Base-by-base conservation (phyloP, 352 stramenopile genomes). In the Globisporangium radiosum region DNA sequence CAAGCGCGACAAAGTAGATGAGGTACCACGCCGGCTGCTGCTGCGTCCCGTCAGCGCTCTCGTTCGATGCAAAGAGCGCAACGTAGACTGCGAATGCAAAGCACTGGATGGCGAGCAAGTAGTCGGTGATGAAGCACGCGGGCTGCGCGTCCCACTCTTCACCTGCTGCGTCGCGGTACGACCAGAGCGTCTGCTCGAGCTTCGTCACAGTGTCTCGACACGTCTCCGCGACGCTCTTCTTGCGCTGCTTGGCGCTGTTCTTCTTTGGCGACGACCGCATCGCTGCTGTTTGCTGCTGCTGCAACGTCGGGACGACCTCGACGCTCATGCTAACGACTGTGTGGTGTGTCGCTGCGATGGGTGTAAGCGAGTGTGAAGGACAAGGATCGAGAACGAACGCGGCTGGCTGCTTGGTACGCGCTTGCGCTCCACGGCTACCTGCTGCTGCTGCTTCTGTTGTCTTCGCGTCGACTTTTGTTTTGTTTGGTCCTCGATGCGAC, bases 81-180 rank as follows among this genome's bases (percentile, higher is more conserved):
- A 92, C 74, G 69, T 94, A 94, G 15, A 81, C 68, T 52, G 81
- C 73, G 68, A 88, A 92, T 52, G 76, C 73, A 58, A 94, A 94
- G 70, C 81, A 92, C 70, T 94, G 85, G 15, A 91, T 53, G 9
- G 81, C 85, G 56, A 94, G 71, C 40, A 93, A 51, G 66, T 94
- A 94, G 71, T 94, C 85, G 2, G 85, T 94, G 68, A 94, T 91
- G 62, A 92, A 92, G 68, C 83, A 92, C 56, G 85, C 85, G 5
- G 85, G 85, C 65, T 94, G 85, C 52, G 81, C 85, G 57, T 93
- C 82, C 85, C 85, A 94, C 56, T 90, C 78, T 63, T 94, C 85
- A 37, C 85, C 85, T 37, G 72, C 75, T n/a, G 68, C 65, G 57
- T 88, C 81, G 37, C 76, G 72, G 61, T 92, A 92, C 44, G 78